phyloP scores from a whole-genome alignment of 495 filamentous ascomycete genomes.

The Podospora appendiculata region DNA sequence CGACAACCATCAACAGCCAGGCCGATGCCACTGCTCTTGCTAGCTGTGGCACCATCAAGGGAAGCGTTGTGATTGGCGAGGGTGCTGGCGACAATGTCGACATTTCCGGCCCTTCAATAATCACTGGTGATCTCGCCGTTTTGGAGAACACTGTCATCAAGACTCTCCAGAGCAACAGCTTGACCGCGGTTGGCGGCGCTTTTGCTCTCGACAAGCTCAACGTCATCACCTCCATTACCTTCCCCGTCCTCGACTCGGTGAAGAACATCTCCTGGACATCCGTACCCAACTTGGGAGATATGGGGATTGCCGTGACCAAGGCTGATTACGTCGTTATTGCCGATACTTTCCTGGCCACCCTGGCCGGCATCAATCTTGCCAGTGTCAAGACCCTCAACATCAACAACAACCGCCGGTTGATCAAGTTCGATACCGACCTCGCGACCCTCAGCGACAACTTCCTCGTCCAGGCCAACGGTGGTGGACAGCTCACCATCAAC shows the following conservation, averaged over 20 bases:
- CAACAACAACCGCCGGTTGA: conserved; percentile 72
- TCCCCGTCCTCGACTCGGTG: conserved; percentile 56
- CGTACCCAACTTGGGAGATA: conserved; percentile 59
- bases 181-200: conserved; percentile 44
- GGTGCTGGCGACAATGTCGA: conserved; percentile 43
- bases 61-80: conserved; percentile 58
- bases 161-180: conserved; percentile 40
- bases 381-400: conserved; percentile 57
- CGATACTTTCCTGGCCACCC: conserved; percentile 69
- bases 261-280: conserved; percentile 60
- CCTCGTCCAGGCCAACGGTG: conserved; percentile 58
- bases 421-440: conserved; percentile 63
- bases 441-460: conserved; percentile 57
- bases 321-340: conserved; percentile 62
- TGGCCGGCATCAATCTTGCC: conserved; percentile 71
- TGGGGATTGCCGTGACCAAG: conserved; percentile 61
- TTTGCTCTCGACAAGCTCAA: conserved; percentile 63
- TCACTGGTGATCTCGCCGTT: conserved; percentile 61
- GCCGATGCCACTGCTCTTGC: conserved; percentile 64
- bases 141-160: conserved; percentile 43
- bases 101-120: conserved; percentile 48
- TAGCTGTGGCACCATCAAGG: conserved; percentile 60
- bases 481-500: conserved; percentile 40
- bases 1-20: conserved; percentile 54
- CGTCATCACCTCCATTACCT: conserved; percentile 53